Percentiles rank a stretch among this genome's conserved stretches.
phyloP scores from a whole-genome alignment of 108 stramenopile genomes.

The Fragilariopsis cylindrus region DNA sequence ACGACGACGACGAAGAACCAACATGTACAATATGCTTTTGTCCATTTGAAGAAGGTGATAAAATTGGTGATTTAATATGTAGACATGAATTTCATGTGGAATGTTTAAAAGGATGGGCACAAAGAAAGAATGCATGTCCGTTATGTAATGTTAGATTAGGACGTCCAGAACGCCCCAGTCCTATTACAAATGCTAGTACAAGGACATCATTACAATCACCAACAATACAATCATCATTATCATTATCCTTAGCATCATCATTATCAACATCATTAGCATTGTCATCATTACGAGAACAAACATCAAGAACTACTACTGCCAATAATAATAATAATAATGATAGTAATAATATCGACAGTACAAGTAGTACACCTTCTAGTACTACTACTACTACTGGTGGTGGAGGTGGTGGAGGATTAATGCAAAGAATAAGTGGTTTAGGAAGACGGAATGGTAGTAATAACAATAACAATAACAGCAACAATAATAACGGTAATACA shows the following conservation, averaged over 20 bases:
- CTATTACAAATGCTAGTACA: neutral
- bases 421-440: too few species aligned
- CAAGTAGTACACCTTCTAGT: too few species aligned
- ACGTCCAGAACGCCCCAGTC: neutral
- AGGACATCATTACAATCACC: neutral
- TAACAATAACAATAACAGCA: neutral
- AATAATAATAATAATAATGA: too few species aligned
- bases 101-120: slow-evolving; percentile 70
- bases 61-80: slow-evolving; percentile 68
- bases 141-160: slow-evolving; percentile 41
- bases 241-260: neutral
- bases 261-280: neutral
- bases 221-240: neutral
- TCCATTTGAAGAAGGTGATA: slow-evolving; percentile 65
- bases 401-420: too few species aligned
- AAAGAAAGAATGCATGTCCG: slow-evolving; percentile 70
- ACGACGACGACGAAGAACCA: neutral
- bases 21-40: slow-evolving; percentile 70
- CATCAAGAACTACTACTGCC: too few species aligned
- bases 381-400: too few species aligned
- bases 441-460: neutral
- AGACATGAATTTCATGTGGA: slow-evolving; percentile 70
- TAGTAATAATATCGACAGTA: too few species aligned
- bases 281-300: too few species aligned
- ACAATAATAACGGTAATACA: neutral